Conservation (phyloP, 352 stramenopile genomes). For the Phytophthora tubulina region DNA sequence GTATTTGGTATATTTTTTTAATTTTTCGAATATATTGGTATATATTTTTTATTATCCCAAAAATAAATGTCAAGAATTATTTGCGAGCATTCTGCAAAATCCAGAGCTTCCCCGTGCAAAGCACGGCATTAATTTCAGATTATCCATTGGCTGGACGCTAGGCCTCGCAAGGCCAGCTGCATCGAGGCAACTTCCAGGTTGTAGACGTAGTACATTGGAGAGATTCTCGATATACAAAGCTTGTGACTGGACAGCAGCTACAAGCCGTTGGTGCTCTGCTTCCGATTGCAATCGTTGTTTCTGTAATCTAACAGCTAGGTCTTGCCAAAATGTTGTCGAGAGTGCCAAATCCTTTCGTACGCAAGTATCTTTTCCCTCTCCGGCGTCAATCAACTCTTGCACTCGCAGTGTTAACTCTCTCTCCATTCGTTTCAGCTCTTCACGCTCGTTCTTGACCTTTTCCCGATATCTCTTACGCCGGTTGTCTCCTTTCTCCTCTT, state of each 20-base stretch:
- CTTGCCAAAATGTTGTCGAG: constrained; percentile 10
- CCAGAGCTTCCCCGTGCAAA: too few species aligned
- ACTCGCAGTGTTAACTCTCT: constrained; percentile 6
- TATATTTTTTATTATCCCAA: too few species aligned
- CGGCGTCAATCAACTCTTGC: background rate
- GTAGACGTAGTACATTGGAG: background rate
- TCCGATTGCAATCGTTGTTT: constrained; percentile 6
- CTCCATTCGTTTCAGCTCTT: constrained; percentile 13
- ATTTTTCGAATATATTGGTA: too few species aligned
- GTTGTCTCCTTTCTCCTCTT: background rate
- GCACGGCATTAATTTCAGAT: too few species aligned
- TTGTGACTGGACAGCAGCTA: constrained; percentile 1
- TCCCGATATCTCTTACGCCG: constrained; percentile 17
- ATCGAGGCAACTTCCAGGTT: background rate
- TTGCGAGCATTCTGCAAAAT: too few species aligned
- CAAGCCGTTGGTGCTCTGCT: constrained; percentile 19
- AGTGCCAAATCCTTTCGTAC: constrained; percentile 2
- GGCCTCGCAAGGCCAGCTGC: too few species aligned
- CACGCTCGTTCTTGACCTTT: constrained; percentile 21
- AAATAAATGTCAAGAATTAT: too few species aligned
- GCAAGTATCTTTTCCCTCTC: constrained; percentile 1
- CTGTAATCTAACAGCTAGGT: constrained; percentile 10
- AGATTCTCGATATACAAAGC: constrained; percentile 18
- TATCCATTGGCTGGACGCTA: background rate
- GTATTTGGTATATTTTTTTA: too few species aligned